phyloP scores from a whole-genome alignment of 352 stramenopile species.

The Phytopythium delawarense region DNA sequence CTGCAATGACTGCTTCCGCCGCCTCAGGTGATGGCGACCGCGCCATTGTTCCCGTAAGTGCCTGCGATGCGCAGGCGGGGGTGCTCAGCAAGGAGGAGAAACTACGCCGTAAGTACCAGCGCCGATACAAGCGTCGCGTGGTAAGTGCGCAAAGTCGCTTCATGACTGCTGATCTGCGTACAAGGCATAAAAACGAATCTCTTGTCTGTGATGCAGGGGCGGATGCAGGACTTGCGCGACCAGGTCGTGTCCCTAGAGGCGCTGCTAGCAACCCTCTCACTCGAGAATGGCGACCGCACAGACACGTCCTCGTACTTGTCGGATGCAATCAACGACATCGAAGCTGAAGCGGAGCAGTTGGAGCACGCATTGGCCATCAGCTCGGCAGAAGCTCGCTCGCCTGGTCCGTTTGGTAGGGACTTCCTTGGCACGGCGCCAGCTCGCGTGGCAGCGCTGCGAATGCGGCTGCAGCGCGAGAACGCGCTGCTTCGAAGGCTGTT shows the following conservation, averaged over 20 bases:
- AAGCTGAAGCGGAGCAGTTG: neutral
- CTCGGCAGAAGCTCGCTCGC: neutral
- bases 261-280: neutral
- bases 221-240: slow-evolving; percentile 6
- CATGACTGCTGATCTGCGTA: neutral
- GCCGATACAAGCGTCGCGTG: slow-evolving; percentile 1
- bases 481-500: slow-evolving; percentile 1
- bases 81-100: slow-evolving; percentile 5
- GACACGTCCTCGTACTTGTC: neutral
- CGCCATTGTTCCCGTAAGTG: neutral
- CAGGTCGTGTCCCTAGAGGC: neutral
- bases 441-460: neutral
- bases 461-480: slow-evolving; percentile 3
- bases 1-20: neutral
- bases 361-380: neutral
- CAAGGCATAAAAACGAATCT: neutral
- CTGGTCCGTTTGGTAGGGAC: neutral
- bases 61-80: neutral
- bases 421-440: neutral
- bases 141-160: neutral
- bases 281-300: neutral
- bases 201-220: neutral
- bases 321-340: neutral
- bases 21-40: neutral
- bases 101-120: slow-evolving; percentile 5